phyloP scores from a whole-genome alignment of 257 asterid genomes.

The Solanum clarkiae region DNA sequence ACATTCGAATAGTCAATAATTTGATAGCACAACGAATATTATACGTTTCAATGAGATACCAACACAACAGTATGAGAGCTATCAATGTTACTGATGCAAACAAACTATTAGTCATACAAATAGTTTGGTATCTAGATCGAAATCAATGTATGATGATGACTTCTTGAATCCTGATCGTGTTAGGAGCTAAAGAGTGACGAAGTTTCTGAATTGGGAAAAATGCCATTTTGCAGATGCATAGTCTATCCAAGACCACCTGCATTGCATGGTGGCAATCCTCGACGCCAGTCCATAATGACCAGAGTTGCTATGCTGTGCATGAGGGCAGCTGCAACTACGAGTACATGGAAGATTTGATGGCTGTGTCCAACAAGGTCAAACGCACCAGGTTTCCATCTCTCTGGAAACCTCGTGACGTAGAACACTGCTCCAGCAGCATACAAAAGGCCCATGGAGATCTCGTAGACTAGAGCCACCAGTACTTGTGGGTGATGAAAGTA shows the following conservation, averaged over 20 bases:
- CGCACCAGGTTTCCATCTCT: conserved; percentile 80
- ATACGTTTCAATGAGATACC: not conserved
- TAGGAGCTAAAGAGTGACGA: not conserved
- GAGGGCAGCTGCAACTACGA: conserved; percentile 75
- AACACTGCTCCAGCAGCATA: conserved; percentile 62
- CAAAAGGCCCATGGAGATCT: conserved; percentile 65
- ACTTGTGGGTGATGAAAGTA: conserved; percentile 41
- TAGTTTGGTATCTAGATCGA: not conserved
- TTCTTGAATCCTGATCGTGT: not conserved
- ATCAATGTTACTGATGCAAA: not conserved
- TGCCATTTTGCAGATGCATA: not conserved
- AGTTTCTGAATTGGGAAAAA: not conserved
- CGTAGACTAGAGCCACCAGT: conserved; percentile 49
- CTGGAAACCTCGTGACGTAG: conserved; percentile 68
- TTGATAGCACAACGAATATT: not conserved
- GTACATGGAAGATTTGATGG: conserved; percentile 81
- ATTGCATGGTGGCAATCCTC: conserved; percentile 23
- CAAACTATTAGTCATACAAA: not conserved
- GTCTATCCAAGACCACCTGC: not conserved
- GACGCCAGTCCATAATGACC: conserved; percentile 69
- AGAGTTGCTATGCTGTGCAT: conserved; percentile 63
- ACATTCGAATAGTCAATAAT: not conserved
- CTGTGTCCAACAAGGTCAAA: conserved; percentile 91
- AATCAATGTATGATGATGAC: not conserved
- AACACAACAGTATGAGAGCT: not conserved